phyloP scores from a whole-genome alignment of 2,329 filamentous ascomycete genomes.

The Colletotrichum nymphaeae region DNA sequence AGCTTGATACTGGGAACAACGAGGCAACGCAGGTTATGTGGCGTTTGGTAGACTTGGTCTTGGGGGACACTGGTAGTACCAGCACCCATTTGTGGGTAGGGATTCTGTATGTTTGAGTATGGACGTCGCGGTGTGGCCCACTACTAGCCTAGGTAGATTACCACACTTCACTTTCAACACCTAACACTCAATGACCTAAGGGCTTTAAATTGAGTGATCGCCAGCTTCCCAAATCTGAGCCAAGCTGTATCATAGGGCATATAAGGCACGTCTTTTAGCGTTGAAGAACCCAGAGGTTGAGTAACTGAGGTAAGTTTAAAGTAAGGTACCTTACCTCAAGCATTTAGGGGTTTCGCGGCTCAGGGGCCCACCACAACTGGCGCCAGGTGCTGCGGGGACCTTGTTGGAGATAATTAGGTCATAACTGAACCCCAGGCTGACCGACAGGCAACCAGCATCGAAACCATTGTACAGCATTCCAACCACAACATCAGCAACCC shows the following conservation, averaged over 20 bases:
- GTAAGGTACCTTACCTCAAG: background rate
- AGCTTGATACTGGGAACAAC: background rate
- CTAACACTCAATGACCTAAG: background rate
- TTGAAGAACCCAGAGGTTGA: too few relatives aligned
- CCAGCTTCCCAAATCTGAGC: background rate
- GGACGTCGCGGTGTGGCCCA: background rate
- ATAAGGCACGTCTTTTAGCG: background rate
- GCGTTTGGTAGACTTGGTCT: background rate
- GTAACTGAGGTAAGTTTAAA: background rate
- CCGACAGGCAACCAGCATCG: slow-evolving; percentile 14
- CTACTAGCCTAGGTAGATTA: background rate
- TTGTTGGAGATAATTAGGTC: slow-evolving; percentile 15
- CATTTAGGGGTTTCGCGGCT: slow-evolving; percentile 4
- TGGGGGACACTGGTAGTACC: background rate
- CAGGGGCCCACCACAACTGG: slow-evolving; percentile 21
- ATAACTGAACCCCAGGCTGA: slow-evolving; percentile 11
- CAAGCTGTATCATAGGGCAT: background rate
- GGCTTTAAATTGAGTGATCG: background rate
- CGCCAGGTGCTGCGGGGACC: slow-evolving; percentile 29
- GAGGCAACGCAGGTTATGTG: slow-evolving; percentile 1
- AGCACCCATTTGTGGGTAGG: background rate
- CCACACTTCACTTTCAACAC: background rate
- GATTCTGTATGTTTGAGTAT: background rate
- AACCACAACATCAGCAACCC: slow-evolving; percentile 19
- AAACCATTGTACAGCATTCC: slow-evolving; percentile 22